Conservation (phyloP, 1,139 yeast species). For the Diutina neorugosa region DNA sequence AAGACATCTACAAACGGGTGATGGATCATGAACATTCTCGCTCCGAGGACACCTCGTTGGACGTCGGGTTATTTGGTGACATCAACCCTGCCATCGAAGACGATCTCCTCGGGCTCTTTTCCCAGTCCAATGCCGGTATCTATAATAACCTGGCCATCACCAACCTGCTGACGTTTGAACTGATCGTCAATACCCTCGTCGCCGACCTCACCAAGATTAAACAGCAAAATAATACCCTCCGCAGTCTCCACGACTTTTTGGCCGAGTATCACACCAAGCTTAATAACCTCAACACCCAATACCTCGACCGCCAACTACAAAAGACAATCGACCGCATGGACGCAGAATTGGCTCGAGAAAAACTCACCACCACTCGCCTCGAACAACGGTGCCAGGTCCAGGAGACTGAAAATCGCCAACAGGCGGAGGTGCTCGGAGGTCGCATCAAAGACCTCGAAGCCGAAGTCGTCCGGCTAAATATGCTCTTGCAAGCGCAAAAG, state of each 20-base stretch:
- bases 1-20: slow-evolving; percentile 18
- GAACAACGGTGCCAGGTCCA: slow-evolving; percentile 13
- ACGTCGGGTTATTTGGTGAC: slow-evolving; percentile 73
- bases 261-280: slow-evolving; percentile 17
- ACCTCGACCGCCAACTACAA: slow-evolving; percentile 14
- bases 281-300: slow-evolving; percentile 18
- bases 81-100: slow-evolving; percentile 53
- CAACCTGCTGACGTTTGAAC: slow-evolving; percentile 39
- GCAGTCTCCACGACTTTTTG: slow-evolving; percentile 20
- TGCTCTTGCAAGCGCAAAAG: slow-evolving; percentile 1
- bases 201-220: slow-evolving; percentile 20
- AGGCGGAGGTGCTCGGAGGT: background rate
- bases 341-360: slow-evolving; percentile 8
- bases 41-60: slow-evolving; percentile 23
- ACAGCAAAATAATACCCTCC: slow-evolving; percentile 24
- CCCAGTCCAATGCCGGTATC: slow-evolving; percentile 46
- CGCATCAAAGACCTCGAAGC: slow-evolving; percentile 4
- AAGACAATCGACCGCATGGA: slow-evolving; percentile 2
- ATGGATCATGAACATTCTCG: slow-evolving; percentile 8
- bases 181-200: slow-evolving; percentile 19
- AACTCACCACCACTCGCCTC: slow-evolving; percentile 18
- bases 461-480: slow-evolving; percentile 6
- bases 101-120: slow-evolving; percentile 36
- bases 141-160: slow-evolving; percentile 52
- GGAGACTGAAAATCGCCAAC: slow-evolving; percentile 5